Percentiles rank a stretch among this genome's conserved stretches.
Evolutionary conservation across 345 rosid genomes (phyloP).

Genomic region (Barbarea vulgaris): DNA sequence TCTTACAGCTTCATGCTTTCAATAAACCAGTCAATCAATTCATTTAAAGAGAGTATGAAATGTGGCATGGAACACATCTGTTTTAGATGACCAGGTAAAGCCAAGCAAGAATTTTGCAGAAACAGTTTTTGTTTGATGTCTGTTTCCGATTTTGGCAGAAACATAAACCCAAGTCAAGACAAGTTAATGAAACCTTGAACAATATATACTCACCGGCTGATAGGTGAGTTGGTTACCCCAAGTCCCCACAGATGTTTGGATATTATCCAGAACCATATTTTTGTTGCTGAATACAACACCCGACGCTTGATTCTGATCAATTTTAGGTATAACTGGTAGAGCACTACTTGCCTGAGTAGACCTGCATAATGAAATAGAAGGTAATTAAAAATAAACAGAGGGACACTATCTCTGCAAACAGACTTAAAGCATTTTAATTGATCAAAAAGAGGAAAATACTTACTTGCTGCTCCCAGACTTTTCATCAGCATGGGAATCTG

Average conservation of each 20-base stretch:
- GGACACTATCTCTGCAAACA: slow-evolving; percentile 4
- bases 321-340: slow-evolving; percentile 43
- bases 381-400: slow-evolving; percentile 1
- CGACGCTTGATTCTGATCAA: slow-evolving; percentile 53
- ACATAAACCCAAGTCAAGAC: neutral
- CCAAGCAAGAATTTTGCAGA: slow-evolving; percentile 10
- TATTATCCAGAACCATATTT: slow-evolving; percentile 62
- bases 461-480: slow-evolving; percentile 64
- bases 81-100: neutral
- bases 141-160: slow-evolving; percentile 5
- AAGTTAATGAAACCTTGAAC: slow-evolving; percentile 8
- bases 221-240: slow-evolving; percentile 69
- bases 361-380: slow-evolving; percentile 46
- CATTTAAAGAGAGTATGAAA: slow-evolving; percentile 4
- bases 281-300: slow-evolving; percentile 57
- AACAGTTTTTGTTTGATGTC: neutral
- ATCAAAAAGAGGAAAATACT: slow-evolving; percentile 44
- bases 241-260: slow-evolving; percentile 64
- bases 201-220: slow-evolving; percentile 67
- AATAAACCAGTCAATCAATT: neutral
- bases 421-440: slow-evolving; percentile 11
- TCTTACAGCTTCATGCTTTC: slow-evolving; percentile 1
- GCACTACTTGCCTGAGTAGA: slow-evolving; percentile 49
- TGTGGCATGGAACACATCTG: neutral
- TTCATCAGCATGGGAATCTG: slow-evolving; percentile 55